Base-by-base conservation (phyloP, 140 eudicot species). In the Anethum foeniculum region DNA sequence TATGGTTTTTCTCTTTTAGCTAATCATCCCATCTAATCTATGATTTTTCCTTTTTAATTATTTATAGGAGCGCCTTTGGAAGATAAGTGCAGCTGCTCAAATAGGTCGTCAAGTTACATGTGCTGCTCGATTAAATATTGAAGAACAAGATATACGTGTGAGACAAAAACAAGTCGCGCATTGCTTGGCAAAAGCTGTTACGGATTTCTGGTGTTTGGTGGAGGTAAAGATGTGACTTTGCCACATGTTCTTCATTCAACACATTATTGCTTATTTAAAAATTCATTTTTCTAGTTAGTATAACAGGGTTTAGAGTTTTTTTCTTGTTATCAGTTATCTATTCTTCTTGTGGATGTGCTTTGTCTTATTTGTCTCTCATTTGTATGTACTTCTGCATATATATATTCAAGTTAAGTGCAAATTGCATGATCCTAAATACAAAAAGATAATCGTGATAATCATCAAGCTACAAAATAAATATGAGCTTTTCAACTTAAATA, bases 11-110 rank as follows among this genome's bases (percentile, higher is more conserved):
- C 34, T 27, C 19, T 52, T 28, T 36, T 28, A 52, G 77, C 47
- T 32, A 46, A 18, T 25, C 49, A 71, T 67, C 60, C 67, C 79
- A 75, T 28, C 62, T 82, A 71, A 65, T 73, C 46, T 74, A 80
- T 77, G 1, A 10, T 77, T 72, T 54, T 34, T 56, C 21, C 75
- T 81, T 14, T 73, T 75, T 77, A 47, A 81, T 41, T 52, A 1
- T 47, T 47, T 32, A 58, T 82, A 96, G 99, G 99, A 96, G 87
- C 98, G 96, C 54, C 80, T 91, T 80, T 96, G 99, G 99, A 96
- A 93, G 92, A 47, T 87, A 43, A 83, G 91, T 30, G 94, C 96
- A 54, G 92, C 98, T 76, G 91, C 93, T 77, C 93, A 91, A 90
- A 47, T 93, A 78, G 80, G 89, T 44, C 86, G 76, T 49, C 90